Evolutionary conservation across 176 grass and related monocot species (phyloP).

Genomic region (Triticum aestivum): DNA sequence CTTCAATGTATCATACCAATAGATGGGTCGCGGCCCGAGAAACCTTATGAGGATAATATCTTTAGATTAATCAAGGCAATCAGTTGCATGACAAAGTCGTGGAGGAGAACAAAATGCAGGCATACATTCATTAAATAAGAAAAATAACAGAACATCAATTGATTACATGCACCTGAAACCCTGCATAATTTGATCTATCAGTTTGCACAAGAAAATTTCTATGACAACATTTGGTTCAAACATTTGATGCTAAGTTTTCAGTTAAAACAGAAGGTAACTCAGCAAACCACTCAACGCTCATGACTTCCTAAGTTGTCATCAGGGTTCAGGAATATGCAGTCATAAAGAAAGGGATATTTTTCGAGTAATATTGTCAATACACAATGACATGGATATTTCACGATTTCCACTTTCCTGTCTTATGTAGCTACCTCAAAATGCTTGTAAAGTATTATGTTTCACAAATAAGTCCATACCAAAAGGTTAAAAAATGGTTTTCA

Average conservation of each 20-base stretch:
- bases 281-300: background rate
- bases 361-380: background rate
- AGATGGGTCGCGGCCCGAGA: slow-evolving; percentile 70
- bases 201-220: slow-evolving; percentile 10
- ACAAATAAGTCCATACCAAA: background rate
- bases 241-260: background rate
- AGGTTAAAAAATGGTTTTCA: background rate
- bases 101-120: background rate
- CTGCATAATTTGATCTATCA: background rate
- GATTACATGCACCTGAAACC: background rate
- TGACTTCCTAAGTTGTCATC: background rate
- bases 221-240: slow-evolving; percentile 8
- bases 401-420: background rate
- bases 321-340: background rate
- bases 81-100: slow-evolving; percentile 9
- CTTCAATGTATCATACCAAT: slow-evolving; percentile 54
- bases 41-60: slow-evolving; percentile 95
- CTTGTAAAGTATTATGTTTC: background rate
- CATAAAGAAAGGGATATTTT: slow-evolving; percentile 1
- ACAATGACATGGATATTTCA: background rate
- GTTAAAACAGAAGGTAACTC: background rate
- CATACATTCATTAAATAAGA: slow-evolving; percentile 8
- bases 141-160: slow-evolving; percentile 20
- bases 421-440: background rate
- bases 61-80: slow-evolving; percentile 63